These are phyloP conservation scores for Takashimella koratensis DNA, from an alignment of 1,284 basidiomycete genomes.

Conservation along the genomic window DNA sequence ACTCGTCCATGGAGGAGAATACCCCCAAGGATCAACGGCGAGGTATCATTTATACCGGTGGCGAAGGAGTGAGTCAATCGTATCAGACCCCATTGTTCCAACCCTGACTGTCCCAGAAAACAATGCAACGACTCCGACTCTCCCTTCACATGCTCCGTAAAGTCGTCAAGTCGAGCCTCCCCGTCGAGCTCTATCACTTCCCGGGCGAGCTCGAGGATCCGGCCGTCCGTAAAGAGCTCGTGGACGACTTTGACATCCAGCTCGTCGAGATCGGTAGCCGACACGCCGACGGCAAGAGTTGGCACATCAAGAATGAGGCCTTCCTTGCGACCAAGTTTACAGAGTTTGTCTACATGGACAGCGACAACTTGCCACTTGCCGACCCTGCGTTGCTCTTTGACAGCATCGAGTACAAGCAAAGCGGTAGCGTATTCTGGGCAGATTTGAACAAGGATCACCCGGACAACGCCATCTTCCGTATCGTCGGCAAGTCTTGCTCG, in stretches of 20 bases:
- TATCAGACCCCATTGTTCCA: no score
- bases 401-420: constrained; percentile 45
- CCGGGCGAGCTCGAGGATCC: constrained; percentile 47
- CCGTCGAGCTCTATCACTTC: constrained; percentile 52
- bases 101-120: no score
- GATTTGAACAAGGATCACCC: constrained; percentile 53
- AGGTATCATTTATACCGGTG: constrained; percentile 50
- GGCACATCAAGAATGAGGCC: constrained; percentile 46
- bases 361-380: constrained; percentile 50
- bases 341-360: constrained; percentile 48
- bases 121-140: constrained; percentile 40
- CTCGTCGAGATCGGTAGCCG: constrained; percentile 22
- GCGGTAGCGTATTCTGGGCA: constrained; percentile 52
- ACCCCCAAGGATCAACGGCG: constrained; percentile 29
- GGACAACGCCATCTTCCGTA: constrained; percentile 52
- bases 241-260: constrained; percentile 27
- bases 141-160: constrained; percentile 48
- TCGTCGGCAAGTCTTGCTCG: constrained; percentile 48
- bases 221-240: constrained; percentile 30
- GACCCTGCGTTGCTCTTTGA: constrained; percentile 51
- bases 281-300: constrained; percentile 30
- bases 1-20: constrained; percentile 29
- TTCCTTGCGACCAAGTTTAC: constrained; percentile 44
- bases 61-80: constrained; percentile 41
- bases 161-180: constrained; percentile 45